Evolutionary conservation across 2,329 filamentous ascomycete genomes (phyloP), one percentile per base, ranked within the genome.

Genomic region (Knufia petricola): DNA sequence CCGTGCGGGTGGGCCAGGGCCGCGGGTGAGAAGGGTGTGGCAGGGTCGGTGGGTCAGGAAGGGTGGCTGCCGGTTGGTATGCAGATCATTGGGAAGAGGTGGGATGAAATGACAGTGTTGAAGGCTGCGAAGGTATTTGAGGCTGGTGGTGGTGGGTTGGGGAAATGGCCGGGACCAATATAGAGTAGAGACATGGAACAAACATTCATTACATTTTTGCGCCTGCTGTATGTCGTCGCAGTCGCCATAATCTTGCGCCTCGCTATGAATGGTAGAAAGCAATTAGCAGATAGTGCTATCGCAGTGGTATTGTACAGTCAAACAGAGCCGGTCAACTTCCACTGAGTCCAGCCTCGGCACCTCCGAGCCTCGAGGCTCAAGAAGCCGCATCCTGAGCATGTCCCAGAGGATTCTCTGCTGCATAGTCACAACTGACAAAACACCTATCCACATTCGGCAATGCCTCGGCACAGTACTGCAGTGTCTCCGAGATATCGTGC

Each of bases 401-500:
- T 3, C 39, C 39, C 4, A 12, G n/a, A 21, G 39, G 39, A 26
- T 42, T 42, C 15, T 24, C 19, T 28, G 39, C 19, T n/a, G 39
- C 20, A 21, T 42, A 76, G 58, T 76, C 73, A 20, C 69, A 68
- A 8, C 68, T 74, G 0, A 76, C 73, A 57, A 76, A 76, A 2
- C 70, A 70, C 9, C 73, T 62, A 53, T 76, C 73, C 1, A 76
- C 72, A 59, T 75, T 72, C n/a, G 63, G 65, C 45, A 76, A 46
- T 0, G 59, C 51, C 67, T 67, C 15, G 66, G 43, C 34, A 46
- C 78, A 81, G 60, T 82, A 82, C 62, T 82, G 78, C 55, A 82
- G 58, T 2, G 77, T 80, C 66, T 82, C 78, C 0, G 76, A 75
- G 34, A 82, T 66, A 60, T 82, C 78, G 53, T 82, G 78, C 12